These are phyloP conservation scores for Coemansia sp. DNA, from an alignment of 371 early-diverging fungal genomes.

Conservation along the genomic window DNA sequence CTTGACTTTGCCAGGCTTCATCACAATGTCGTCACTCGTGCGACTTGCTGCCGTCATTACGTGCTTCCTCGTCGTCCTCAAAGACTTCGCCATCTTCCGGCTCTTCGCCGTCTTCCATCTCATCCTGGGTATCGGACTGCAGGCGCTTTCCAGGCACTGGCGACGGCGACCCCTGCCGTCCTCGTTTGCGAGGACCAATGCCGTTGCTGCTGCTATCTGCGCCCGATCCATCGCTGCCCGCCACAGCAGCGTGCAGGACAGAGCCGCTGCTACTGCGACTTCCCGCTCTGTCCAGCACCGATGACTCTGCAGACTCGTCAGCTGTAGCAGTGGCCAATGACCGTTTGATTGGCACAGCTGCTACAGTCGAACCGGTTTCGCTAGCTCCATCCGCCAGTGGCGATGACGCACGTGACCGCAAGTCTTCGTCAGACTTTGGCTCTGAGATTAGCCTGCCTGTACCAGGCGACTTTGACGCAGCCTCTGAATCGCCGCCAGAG, in stretches of 20 bases:
- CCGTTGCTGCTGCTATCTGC: conserved; percentile 4
- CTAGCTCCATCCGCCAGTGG: background rate
- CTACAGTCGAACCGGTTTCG: background rate
- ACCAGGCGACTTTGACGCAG: conserved; percentile 6
- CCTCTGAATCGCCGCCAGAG: background rate
- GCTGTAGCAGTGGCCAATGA: conserved; percentile 16
- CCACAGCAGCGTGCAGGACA: background rate
- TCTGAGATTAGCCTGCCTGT: background rate
- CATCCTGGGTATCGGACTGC: conserved; percentile 8
- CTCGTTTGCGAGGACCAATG: conserved; percentile 41
- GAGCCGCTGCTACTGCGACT: background rate
- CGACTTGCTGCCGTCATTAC: conserved; percentile 20
- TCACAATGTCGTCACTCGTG: conserved; percentile 42
- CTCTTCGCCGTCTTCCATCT: conserved; percentile 44
- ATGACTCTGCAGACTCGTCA: conserved; percentile 9
- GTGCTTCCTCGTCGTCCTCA: conserved; percentile 37
- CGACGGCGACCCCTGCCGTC: conserved; percentile 30
- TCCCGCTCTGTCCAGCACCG: background rate
- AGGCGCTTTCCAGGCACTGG: conserved; percentile 2
- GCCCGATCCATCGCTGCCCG: background rate
- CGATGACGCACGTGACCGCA: conserved; percentile 6
- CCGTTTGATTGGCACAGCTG: conserved; percentile 47
- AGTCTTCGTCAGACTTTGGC: background rate
- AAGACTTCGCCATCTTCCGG: conserved; percentile 52
- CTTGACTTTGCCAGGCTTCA: conserved; percentile 43